Conservation (phyloP, 257 asterid genomes). For the Jaltomata sinuosa region DNA sequence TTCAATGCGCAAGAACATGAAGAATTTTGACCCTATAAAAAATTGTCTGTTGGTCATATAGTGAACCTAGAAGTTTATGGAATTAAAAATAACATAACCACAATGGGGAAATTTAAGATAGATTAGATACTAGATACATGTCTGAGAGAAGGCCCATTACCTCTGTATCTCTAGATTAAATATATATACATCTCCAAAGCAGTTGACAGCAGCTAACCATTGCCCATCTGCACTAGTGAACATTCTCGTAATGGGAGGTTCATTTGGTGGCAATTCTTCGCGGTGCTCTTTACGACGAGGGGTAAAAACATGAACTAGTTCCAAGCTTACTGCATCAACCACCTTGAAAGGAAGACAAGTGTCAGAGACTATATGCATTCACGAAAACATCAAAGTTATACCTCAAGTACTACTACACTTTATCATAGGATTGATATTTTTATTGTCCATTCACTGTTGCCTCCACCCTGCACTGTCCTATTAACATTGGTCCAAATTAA, state of each 20-base stretch:
- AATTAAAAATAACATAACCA: neutral
- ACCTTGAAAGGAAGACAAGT: slow-evolving; percentile 26
- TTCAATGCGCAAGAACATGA: neutral
- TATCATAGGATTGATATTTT: neutral
- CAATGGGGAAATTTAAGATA: neutral
- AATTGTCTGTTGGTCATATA: neutral
- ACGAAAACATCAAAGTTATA: neutral
- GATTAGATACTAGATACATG: neutral
- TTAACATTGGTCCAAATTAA: neutral
- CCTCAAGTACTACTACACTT: neutral
- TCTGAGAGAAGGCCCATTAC: slow-evolving; percentile 19
- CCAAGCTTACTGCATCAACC: slow-evolving; percentile 39
- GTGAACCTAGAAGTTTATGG: neutral
- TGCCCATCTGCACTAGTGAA: slow-evolving; percentile 68
- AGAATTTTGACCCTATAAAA: neutral
- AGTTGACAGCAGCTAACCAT: slow-evolving; percentile 88
- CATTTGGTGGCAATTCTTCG: slow-evolving; percentile 54
- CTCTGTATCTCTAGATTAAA: slow-evolving; percentile 72
- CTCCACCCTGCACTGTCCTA: neutral
- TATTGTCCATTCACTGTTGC: neutral
- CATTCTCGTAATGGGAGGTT: slow-evolving; percentile 89
- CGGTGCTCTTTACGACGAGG: slow-evolving; percentile 48
- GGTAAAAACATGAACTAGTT: slow-evolving; percentile 42
- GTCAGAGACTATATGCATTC: neutral
- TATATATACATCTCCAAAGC: slow-evolving; percentile 82